These are phyloP conservation scores for Clathrus columnatus DNA, from an alignment of 768 basidiomycete genomes.

Conservation along the genomic window DNA sequence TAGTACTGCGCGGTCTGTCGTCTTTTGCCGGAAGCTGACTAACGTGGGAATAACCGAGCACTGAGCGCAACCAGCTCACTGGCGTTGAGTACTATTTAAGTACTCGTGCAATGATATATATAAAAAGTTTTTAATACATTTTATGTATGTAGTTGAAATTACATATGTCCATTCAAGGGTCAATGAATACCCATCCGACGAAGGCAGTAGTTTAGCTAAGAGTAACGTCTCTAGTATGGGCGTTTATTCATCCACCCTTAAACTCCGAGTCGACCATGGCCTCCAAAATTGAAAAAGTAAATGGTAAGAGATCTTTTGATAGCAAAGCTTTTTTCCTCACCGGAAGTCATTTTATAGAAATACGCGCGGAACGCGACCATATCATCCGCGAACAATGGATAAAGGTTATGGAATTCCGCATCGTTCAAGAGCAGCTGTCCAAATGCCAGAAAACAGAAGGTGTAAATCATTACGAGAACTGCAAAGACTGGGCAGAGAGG, in stretches of 20 bases:
- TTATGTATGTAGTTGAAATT: too few relatives aligned
- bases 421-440: slow-evolving; percentile 80
- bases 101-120: too few relatives aligned
- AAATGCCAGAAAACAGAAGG: slow-evolving; percentile 89
- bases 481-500: slow-evolving; percentile 76
- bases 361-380: slow-evolving; percentile 43
- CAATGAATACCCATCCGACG: too few relatives aligned
- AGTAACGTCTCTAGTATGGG: not conserved
- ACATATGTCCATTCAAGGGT: too few relatives aligned
- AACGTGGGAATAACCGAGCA: not conserved
- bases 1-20: not conserved
- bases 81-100: too few relatives aligned
- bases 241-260: not conserved
- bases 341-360: slow-evolving; percentile 8
- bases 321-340: not conserved
- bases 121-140: too few relatives aligned
- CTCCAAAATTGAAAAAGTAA: not conserved
- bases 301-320: not conserved
- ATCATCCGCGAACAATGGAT: slow-evolving; percentile 90
- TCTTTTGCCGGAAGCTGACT: not conserved
- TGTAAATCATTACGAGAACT: slow-evolving; percentile 85
- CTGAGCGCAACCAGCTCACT: too few relatives aligned
- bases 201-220: not conserved
- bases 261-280: not conserved
- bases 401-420: slow-evolving; percentile 82